Evolutionary conservation across 129 eudicot genomes (phyloP).

Genomic region (Lactuca sativa): DNA sequence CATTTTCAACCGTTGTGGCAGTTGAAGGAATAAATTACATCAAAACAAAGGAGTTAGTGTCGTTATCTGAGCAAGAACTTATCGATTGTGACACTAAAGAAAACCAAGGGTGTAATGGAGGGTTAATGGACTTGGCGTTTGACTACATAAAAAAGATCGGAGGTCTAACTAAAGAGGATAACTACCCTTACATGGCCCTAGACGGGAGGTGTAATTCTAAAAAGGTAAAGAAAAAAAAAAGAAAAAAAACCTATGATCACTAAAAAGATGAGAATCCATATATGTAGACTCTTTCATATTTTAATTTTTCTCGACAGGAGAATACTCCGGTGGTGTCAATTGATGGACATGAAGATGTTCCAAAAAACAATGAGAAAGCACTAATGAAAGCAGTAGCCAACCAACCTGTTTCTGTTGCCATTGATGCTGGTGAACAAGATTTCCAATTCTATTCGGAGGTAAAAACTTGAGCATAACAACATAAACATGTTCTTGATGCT

Average conservation of each 20-base stretch:
- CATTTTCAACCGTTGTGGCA: conserved; percentile 70
- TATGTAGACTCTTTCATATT: too few species aligned
- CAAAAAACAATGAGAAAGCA: conserved; percentile 53
- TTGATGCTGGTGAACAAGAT: conserved; percentile 58
- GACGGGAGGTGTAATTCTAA: conserved; percentile 27
- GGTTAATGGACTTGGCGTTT: conserved; percentile 72
- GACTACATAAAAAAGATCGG: conserved; percentile 55
- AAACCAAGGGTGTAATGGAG: conserved; percentile 78
- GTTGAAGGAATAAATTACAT: conserved; percentile 74
- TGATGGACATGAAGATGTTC: conserved; percentile 63
- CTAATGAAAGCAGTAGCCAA: conserved; percentile 58
- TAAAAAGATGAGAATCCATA: neutral
- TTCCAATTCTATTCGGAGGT: conserved; percentile 85
- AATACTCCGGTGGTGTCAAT: neutral
- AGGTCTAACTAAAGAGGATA: conserved; percentile 51
- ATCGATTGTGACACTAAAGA: conserved; percentile 61
- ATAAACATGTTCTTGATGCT: conserved; percentile 9
- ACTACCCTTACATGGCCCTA: conserved; percentile 57
- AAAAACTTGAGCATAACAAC: neutral
- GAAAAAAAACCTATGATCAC: neutral
- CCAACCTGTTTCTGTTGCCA: conserved; percentile 64
- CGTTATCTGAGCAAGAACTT: conserved; percentile 80
- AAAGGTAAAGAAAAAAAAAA: neutral
- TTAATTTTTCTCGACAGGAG: neutral
- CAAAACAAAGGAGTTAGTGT: conserved; percentile 53